Evolutionary conservation across 352 stramenopile genomes (phyloP), one percentile per base, ranked within the genome.

Genomic region (Pythium chondricola): DNA sequence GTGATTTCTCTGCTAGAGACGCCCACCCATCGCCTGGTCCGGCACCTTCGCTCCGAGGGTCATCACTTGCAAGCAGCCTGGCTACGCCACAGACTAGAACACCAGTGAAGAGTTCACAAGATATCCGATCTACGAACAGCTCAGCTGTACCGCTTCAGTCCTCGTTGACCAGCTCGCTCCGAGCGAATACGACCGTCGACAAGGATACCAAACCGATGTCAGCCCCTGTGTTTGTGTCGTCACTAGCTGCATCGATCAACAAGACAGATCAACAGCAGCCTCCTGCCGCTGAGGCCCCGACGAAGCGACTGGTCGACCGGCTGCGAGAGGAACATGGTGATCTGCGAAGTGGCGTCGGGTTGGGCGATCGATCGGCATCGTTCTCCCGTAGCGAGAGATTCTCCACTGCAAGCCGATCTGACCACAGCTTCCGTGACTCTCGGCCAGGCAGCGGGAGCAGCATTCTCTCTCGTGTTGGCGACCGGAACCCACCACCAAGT

Each of bases 101-200:
- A 26, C 41, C 62, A 20, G 56, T 51, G 5, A 75, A 68, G 25
- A 85, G 74, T 26, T 62, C 63, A 2, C 69, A 82, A 41, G 76
- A 88, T 50, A 63, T 74, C 5, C 69, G 70, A 9, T 54, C 72
- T 39, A 7, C 55, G 3, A 42, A n/a, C n/a, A n/a, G 54, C 4
- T n/a, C 18, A 49, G 16, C 27, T 21, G 27, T 29, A 21, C 18
- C 43, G 7, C 42, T 40, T 16, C 40, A 51, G 43, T 51, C 43
- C 8, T 51, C 43, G 14, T 16, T 51, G 16, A 32, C 30, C 3
- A 42, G 43, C 21, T 51, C 43, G 8, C 4, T 42, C 11, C 16
- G 22, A 14, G 13, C 43, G 24, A 51, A 51, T 29, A 24, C 43
- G 20, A 24, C 43, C 5, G 30, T 25, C 3, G 21, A 20, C n/a